Evolutionary conservation across 805 yeast genomes (phyloP).

Genomic region (Suhomyces tanzawaensis): DNA sequence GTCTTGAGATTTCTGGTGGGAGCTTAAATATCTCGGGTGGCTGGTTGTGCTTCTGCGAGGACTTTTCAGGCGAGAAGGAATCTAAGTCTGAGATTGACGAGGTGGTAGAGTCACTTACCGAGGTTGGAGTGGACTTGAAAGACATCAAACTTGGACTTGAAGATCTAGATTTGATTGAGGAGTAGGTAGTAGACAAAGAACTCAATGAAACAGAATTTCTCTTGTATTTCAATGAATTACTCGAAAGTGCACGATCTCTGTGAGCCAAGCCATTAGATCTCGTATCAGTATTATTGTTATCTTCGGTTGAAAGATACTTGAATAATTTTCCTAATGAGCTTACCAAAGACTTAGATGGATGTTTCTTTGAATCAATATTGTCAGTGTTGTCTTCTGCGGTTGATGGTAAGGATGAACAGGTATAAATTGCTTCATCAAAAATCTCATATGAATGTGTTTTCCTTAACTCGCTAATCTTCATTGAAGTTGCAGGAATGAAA

Average conservation of each 20-base stretch:
- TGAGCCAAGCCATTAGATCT: not conserved
- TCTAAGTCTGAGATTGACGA: slow-evolving; percentile 35
- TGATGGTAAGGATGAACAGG: slow-evolving; percentile 22
- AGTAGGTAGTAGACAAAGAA: slow-evolving; percentile 34
- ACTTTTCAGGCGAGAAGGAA: slow-evolving; percentile 6
- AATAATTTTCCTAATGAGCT: slow-evolving; percentile 36
- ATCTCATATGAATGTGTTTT: slow-evolving; percentile 62
- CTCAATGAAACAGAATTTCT: slow-evolving; percentile 35
- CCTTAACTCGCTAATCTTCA: slow-evolving; percentile 35
- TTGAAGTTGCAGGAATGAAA: slow-evolving; percentile 13
- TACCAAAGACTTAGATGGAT: slow-evolving; percentile 22
- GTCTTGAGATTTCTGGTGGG: slow-evolving; percentile 46
- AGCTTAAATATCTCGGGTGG: slow-evolving; percentile 38
- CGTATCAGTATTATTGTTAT: slow-evolving; percentile 10
- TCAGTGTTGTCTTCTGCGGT: slow-evolving; percentile 8
- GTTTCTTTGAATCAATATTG: not conserved
- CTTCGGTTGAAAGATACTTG: slow-evolving; percentile 35
- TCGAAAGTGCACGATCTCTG: slow-evolving; percentile 8
- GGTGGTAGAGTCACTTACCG: slow-evolving; percentile 33
- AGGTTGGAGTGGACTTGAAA: slow-evolving; percentile 34
- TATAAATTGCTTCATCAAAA: slow-evolving; percentile 63
- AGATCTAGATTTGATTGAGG: slow-evolving; percentile 30
- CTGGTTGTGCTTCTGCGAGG: slow-evolving; percentile 9
- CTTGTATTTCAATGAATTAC: slow-evolving; percentile 11
- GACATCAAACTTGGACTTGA: slow-evolving; percentile 41